Conservation (phyloP, 768 basidiomycete species). For the Lanmaoa pseudosensibilis region DNA sequence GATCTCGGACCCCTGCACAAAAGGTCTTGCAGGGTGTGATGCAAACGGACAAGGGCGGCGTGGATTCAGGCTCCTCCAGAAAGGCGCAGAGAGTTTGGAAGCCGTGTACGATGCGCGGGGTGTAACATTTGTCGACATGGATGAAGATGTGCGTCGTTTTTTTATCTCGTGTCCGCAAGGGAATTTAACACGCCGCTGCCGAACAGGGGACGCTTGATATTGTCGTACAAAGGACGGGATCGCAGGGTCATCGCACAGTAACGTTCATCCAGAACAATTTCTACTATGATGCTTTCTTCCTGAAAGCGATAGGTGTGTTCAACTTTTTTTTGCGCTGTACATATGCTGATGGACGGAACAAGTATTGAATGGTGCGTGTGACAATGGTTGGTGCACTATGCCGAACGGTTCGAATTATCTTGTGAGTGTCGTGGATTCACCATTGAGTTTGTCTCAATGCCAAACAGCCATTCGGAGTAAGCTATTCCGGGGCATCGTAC, state of each 20-base stretch:
- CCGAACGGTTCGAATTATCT: conserved; percentile 68
- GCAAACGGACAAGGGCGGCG: conserved; percentile 51
- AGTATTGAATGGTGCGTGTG: conserved; percentile 94
- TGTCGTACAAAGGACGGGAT: conserved; percentile 82
- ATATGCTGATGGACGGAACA: conserved; percentile 1
- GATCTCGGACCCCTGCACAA: conserved; percentile 60
- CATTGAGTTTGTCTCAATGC: conserved; percentile 2
- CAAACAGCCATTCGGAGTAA: conserved; percentile 84
- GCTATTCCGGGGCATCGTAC: conserved; percentile 92
- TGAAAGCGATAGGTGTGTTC: conserved; percentile 85
- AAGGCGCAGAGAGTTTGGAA: conserved; percentile 61
- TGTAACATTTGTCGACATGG: conserved; percentile 84
- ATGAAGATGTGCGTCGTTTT: conserved; percentile 81
- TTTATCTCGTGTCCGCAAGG: not conserved
- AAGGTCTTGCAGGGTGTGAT: conserved; percentile 58
- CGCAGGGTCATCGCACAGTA: conserved; percentile 59
- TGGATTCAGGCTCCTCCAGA: conserved; percentile 58
- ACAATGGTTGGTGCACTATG: conserved; percentile 72
- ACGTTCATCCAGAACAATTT: conserved; percentile 95
- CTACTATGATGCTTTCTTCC: conserved; percentile 98
- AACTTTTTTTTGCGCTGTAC: not conserved
- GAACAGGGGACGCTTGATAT: conserved; percentile 87
- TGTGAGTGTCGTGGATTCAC: conserved; percentile 46
- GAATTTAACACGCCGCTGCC: not conserved
- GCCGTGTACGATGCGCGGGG: conserved; percentile 75